Percentiles rank a stretch among this genome's conserved stretches.
These are phyloP conservation scores for Lipomyces spencermartinsiae DNA, from an alignment of 805 yeast species.

Conservation along the genomic window DNA sequence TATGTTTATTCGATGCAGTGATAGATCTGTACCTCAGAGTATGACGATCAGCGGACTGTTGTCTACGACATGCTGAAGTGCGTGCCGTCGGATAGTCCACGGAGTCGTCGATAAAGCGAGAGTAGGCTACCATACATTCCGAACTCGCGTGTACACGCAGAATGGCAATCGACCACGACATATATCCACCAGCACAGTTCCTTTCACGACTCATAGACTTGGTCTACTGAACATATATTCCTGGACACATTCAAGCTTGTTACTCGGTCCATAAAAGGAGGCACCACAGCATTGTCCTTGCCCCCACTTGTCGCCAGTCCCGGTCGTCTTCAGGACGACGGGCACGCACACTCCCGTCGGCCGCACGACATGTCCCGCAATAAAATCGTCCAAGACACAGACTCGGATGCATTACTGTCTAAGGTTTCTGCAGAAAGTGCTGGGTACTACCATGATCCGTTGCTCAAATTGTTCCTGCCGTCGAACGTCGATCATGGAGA, in stretches of 20 bases:
- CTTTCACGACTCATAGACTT: not conserved
- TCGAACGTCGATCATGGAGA: conserved; percentile 26
- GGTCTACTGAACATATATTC: not conserved
- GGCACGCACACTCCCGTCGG: not conserved
- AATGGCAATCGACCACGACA: not conserved
- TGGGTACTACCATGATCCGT: conserved; percentile 56
- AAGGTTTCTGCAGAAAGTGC: conserved; percentile 54
- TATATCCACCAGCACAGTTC: not conserved
- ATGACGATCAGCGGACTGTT: not conserved
- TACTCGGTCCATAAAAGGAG: not conserved
- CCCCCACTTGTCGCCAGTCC: not conserved
- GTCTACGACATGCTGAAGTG: not conserved
- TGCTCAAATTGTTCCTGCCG: conserved; percentile 40
- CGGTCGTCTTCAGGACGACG: not conserved
- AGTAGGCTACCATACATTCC: too few relatives aligned
- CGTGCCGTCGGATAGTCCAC: too few relatives aligned
- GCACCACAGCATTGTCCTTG: not conserved
- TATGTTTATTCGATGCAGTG: not conserved
- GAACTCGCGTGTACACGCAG: too few relatives aligned
- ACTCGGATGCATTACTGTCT: conserved; percentile 64
- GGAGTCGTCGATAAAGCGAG: too few relatives aligned
- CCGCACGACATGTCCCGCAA: conserved; percentile 44
- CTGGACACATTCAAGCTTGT: not conserved
- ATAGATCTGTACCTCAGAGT: not conserved
- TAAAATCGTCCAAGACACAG: conserved; percentile 60